These are phyloP conservation scores for Apiotrichum brassicae DNA, from an alignment of 1,284 basidiomycete genomes.

Conservation along the genomic window DNA sequence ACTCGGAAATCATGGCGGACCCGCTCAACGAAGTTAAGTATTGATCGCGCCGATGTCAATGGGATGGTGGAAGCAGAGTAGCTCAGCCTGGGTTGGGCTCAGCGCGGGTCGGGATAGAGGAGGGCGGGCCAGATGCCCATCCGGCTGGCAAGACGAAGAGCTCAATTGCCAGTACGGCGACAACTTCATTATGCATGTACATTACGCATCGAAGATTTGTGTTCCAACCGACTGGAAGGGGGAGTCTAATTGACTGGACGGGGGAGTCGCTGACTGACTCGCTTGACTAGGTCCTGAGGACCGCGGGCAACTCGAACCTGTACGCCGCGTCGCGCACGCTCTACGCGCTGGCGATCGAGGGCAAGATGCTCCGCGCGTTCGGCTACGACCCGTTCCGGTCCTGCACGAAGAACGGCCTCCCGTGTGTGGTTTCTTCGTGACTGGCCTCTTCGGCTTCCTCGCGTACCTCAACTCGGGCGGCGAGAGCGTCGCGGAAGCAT, in stretches of 20 bases:
- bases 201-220: too few species aligned
- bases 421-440: constrained; percentile 56
- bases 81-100: too few species aligned
- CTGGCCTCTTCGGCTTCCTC: constrained; percentile 52
- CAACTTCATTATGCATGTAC: constrained; percentile 3
- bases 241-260: too few species aligned
- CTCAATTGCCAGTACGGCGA: constrained; percentile 31
- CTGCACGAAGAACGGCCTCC: constrained; percentile 64
- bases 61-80: too few species aligned
- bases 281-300: too few species aligned
- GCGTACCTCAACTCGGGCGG: constrained; percentile 51
- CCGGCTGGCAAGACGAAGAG: constrained; percentile 36
- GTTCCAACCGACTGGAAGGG: too few species aligned
- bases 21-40: constrained; percentile 51
- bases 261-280: too few species aligned
- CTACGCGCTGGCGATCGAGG: constrained; percentile 71
- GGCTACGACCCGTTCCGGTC: constrained; percentile 35
- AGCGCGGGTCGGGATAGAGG: background rate
- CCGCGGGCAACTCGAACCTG: constrained; percentile 68
- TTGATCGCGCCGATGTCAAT: constrained; percentile 9
- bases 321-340: constrained; percentile 76
- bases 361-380: constrained; percentile 57
- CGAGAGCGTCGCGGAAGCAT: constrained; percentile 35
- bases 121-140: background rate
- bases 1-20: constrained; percentile 74